These are phyloP conservation scores for Acer campestre DNA, from an alignment of 345 rosid species.

Conservation along the genomic window DNA sequence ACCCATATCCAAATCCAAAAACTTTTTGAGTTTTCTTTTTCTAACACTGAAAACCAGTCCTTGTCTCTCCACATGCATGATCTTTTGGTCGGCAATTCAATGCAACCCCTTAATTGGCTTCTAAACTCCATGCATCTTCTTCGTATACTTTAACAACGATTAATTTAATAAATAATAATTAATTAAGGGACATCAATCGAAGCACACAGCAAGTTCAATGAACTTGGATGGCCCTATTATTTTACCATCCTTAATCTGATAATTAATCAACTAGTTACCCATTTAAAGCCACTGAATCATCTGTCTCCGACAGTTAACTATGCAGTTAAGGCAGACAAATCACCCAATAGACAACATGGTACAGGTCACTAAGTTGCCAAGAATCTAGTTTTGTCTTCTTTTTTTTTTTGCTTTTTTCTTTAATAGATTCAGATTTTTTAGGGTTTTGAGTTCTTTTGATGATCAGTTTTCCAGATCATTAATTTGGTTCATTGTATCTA, in stretches of 20 bases:
- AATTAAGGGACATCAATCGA: constrained; percentile 15
- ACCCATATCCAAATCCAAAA: no score
- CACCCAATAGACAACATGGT: constrained; percentile 11
- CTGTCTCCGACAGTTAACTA: constrained; percentile 13
- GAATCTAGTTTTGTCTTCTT: constrained; percentile 28
- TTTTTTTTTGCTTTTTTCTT: not conserved
- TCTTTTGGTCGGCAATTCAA: constrained; percentile 30
- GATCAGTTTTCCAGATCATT: no score
- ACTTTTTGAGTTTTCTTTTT: no score
- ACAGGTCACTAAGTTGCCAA: constrained; percentile 27
- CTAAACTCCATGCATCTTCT: not conserved
- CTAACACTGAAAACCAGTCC: not conserved
- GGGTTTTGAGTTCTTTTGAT: constrained; percentile 8
- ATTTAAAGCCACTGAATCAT: not conserved
- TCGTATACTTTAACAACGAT: not conserved
- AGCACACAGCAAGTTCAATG: constrained; percentile 36
- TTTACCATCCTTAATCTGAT: not conserved
- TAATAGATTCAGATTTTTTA: constrained; percentile 31
- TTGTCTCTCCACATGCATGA: constrained; percentile 23
- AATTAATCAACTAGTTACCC: constrained; percentile 1
- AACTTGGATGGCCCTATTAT: constrained; percentile 17
- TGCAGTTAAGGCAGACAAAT: constrained; percentile 13
- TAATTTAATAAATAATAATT: not conserved
- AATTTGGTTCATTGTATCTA: constrained; percentile 2
- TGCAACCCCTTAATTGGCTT: constrained; percentile 24